Conservation (phyloP, 148 eudicot species). For the Vaccinium vitisidaea region DNA sequence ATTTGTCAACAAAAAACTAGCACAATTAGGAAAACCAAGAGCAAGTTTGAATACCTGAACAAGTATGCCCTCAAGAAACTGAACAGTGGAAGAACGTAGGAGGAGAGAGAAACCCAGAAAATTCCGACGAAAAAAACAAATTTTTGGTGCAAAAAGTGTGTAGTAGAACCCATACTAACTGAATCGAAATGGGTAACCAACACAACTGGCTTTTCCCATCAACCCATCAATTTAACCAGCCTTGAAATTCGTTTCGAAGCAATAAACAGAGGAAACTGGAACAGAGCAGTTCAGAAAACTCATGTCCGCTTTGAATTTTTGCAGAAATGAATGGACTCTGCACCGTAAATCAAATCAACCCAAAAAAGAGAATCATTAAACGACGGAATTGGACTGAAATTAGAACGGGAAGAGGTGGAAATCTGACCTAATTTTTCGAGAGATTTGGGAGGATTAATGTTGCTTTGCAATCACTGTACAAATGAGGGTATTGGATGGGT, state of each 20-base stretch:
- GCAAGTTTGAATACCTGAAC: slow-evolving; percentile 52
- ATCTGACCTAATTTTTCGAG: slow-evolving; percentile 47
- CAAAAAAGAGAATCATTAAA: neutral
- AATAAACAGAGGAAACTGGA: slow-evolving; percentile 32
- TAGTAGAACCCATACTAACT: slow-evolving; percentile 34
- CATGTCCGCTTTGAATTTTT: slow-evolving; percentile 28
- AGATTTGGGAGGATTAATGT: slow-evolving; percentile 30
- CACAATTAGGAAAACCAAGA: neutral
- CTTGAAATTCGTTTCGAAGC: slow-evolving; percentile 27
- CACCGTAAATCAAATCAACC: slow-evolving; percentile 24
- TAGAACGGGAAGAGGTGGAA: slow-evolving; percentile 30
- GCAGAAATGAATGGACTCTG: slow-evolving; percentile 27
- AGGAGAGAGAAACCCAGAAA: slow-evolving; percentile 36
- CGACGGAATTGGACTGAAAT: neutral
- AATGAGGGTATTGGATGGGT: too few species aligned
- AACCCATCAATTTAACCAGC: slow-evolving; percentile 32
- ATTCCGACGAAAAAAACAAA: slow-evolving; percentile 29
- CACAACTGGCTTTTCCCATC: slow-evolving; percentile 9
- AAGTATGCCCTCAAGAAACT: slow-evolving; percentile 33
- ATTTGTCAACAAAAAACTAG: too few species aligned
- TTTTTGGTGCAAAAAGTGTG: slow-evolving; percentile 29
- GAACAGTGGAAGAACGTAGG: slow-evolving; percentile 46
- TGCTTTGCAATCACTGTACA: too few species aligned
- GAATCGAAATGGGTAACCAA: slow-evolving; percentile 25
- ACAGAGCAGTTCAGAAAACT: slow-evolving; percentile 27